phyloP scores from a whole-genome alignment of 1,284 basidiomycete genomes.

The Ustilago bromivora region DNA sequence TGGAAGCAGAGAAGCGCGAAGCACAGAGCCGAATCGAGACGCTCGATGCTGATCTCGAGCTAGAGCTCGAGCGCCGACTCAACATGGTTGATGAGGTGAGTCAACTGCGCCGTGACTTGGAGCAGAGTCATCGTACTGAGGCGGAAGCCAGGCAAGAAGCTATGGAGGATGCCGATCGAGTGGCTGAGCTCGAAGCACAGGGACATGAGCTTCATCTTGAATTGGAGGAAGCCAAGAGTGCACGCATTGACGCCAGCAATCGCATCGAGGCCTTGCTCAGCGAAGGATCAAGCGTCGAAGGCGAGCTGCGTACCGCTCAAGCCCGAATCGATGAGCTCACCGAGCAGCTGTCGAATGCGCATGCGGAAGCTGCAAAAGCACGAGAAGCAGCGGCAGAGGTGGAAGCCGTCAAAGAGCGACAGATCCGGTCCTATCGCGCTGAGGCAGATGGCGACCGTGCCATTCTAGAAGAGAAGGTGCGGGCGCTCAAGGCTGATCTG shows the following conservation, averaged over 20 bases:
- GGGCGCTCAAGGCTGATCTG: conserved; percentile 52
- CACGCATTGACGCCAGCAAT: conserved; percentile 58
- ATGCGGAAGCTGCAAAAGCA: conserved; percentile 52
- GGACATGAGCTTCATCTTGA: conserved; percentile 56
- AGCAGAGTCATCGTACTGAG: conserved; percentile 52
- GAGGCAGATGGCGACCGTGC: conserved; percentile 65
- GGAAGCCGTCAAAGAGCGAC: conserved; percentile 54
- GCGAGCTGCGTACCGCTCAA: conserved; percentile 57
- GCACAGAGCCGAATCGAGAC: conserved; percentile 26
- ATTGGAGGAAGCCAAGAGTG: conserved; percentile 59
- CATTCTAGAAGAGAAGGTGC: conserved; percentile 62
- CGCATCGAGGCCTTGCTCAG: conserved; percentile 62
- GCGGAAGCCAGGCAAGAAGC: conserved; percentile 52
- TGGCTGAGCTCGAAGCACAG: conserved; percentile 57
- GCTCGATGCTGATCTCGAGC: conserved; percentile 48
- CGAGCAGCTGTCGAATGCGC: conserved; percentile 52
- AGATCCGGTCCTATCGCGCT: conserved; percentile 57
- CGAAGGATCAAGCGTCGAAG: conserved; percentile 59
- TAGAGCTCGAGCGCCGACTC: conserved; percentile 54
- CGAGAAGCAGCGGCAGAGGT: conserved; percentile 54
- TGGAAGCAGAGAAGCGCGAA: conserved; percentile 26
- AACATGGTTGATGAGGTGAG: conserved; percentile 65
- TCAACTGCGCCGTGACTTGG: conserved; percentile 53
- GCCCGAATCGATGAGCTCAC: conserved; percentile 60
- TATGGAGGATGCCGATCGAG: conserved; percentile 56